Evolutionary conservation across 345 rosid species (phyloP), one percentile per base, ranked within the genome.

Genomic region (Cardiospermum halicacabum): DNA sequence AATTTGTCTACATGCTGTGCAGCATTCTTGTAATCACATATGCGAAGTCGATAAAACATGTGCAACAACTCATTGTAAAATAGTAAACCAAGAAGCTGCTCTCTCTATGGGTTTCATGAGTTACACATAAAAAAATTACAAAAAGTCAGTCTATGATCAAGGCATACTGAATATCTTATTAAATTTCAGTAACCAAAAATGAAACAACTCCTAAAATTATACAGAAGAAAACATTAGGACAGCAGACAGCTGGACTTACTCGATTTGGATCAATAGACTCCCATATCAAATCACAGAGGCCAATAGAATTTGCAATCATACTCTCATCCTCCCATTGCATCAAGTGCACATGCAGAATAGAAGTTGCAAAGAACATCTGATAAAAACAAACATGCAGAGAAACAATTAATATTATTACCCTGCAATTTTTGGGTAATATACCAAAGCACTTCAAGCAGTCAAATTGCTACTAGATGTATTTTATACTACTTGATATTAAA

Each of bases 31-130:
- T 81, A 94, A 79, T 94, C 97, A 36, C 95, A 89, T 36, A 80
- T 75, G 49, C 83, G 89, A 58, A 94, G 92, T 47, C 84, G 86
- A 58, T 89, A 94, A 82, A 94, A 91, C 64, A 89, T 77, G 69
- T 91, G 95, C 36, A 91, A 81, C 77, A 94, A 81, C 87, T 94
- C 96, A 53, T 82, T 84, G 88, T 94, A 94, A 81, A 89, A 91
- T 76, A 87, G 77, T 78, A 94, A 80, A 74, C 97, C 99, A 3
- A 75, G 70, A 75, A 91, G 84, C 30, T 75, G 77, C 16, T 71
- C 86, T 74, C 80, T 85, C 99, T 25, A 51, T 11, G 11, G 10
- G 5, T 7, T 28, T 49, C 28, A 54, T 3, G 2, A 70, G 42
- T 43, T 13, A 27, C 64, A 58, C 19, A 67, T 27, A 55, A 58